phyloP scores from a whole-genome alignment of 148 eudicot species.

The Spergularia bocconei region DNA sequence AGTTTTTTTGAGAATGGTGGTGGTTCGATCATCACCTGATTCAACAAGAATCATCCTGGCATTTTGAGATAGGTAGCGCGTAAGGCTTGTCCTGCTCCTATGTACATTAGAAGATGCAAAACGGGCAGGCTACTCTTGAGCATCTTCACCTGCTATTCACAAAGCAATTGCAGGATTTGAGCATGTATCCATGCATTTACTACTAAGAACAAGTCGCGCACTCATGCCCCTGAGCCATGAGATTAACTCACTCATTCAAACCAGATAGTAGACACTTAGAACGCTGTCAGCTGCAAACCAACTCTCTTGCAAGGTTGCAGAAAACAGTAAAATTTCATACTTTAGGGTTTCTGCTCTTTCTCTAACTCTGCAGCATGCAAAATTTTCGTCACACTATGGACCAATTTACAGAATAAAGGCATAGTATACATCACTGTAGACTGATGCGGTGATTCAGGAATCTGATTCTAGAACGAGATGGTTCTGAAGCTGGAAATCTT shows the following conservation, averaged over 20 bases:
- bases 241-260: too few relatives aligned
- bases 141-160: not conserved
- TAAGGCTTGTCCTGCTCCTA: too few relatives aligned
- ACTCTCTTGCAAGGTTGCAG: too few relatives aligned
- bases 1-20: too few relatives aligned
- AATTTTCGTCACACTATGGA: conserved; percentile 8
- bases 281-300: too few relatives aligned
- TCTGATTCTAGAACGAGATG: conserved; percentile 1
- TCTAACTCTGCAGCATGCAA: not conserved
- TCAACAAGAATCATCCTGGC: not conserved
- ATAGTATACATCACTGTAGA: conserved; percentile 5
- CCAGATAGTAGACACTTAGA: too few relatives aligned
- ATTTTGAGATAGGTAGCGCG: too few relatives aligned
- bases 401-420: conserved; percentile 10
- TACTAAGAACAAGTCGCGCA: too few relatives aligned
- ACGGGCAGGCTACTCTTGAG: not conserved
- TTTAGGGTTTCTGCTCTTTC: not conserved
- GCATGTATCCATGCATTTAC: too few relatives aligned
- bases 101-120: not conserved
- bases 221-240: too few relatives aligned
- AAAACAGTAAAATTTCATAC: not conserved
- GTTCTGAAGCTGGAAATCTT: conserved; percentile 15
- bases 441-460: not conserved
- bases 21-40: conserved; percentile 1
- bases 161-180: too few relatives aligned